Percentiles rank a stretch among this genome's conserved stretches.
Conservation (phyloP, 2,329 filamentous ascomycete species). For the Pestalotiopsis sp. region DNA sequence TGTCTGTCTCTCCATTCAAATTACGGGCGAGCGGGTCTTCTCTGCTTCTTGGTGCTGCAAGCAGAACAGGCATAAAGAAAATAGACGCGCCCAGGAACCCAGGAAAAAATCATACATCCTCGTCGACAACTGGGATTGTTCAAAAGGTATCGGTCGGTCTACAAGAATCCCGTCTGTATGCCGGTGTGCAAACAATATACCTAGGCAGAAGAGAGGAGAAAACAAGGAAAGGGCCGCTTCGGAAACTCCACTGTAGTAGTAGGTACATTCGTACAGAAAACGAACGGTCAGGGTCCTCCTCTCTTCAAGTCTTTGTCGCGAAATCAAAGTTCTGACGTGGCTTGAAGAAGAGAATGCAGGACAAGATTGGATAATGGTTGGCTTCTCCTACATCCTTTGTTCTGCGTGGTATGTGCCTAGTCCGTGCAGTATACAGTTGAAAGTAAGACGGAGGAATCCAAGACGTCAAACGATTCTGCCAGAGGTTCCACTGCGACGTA, state of each 20-base stretch:
- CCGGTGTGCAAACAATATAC: neutral
- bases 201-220: neutral
- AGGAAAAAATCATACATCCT: too few species aligned
- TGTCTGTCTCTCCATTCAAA: too few species aligned
- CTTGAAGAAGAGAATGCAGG: neutral
- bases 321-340: neutral
- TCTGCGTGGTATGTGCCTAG: neutral
- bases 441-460: too few species aligned
- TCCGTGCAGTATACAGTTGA: too few species aligned
- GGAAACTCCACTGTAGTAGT: neutral
- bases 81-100: too few species aligned
- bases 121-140: too few species aligned
- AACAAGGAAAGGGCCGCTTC: neutral
- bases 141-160: too few species aligned
- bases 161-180: neutral
- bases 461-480: too few species aligned
- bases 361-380: neutral
- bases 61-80: too few species aligned
- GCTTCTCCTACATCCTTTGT: neutral
- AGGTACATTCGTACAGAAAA: neutral
- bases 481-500: too few species aligned
- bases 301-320: neutral
- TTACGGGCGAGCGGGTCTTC: too few species aligned
- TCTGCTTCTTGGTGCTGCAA: too few species aligned
- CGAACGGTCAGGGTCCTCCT: neutral